Percentiles rank a stretch among this genome's conserved stretches.
phyloP scores from a whole-genome alignment of 2,329 filamentous ascomycete species.

The Pseudogymnoascus sp. region DNA sequence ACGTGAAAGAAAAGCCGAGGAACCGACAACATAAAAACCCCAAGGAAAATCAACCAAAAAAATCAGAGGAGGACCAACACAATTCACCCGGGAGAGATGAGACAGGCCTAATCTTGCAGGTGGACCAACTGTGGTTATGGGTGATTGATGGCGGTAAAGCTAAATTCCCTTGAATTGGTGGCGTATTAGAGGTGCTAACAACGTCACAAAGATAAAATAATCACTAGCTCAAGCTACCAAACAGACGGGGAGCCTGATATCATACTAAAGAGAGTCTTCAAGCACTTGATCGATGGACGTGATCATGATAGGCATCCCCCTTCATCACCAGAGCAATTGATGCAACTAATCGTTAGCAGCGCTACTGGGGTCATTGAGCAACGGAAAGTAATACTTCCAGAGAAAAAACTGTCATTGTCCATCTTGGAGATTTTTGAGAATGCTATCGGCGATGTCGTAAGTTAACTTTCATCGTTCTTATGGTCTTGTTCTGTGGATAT shows the following conservation, averaged over 20 bases:
- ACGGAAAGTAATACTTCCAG: not conserved
- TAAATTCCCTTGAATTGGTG: not conserved
- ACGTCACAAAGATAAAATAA: not conserved
- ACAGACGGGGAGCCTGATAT: not conserved
- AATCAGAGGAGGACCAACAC: not conserved
- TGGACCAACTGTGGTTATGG: conserved; percentile 2
- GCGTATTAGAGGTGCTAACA: not conserved
- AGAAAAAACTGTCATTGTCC: not conserved
- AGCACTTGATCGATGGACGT: not conserved
- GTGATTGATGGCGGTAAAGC: not conserved
- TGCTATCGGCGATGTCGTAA: conserved; percentile 3
- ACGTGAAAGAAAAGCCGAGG: not conserved
- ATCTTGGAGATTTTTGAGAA: not conserved
- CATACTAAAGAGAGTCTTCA: not conserved
- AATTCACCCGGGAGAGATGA: not conserved
- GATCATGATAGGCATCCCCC: not conserved
- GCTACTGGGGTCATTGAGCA: not conserved
- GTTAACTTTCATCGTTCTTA: not conserved
- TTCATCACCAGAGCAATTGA: not conserved
- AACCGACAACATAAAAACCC: not conserved
- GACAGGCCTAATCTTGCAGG: not conserved
- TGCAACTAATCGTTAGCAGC: not conserved
- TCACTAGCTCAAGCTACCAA: conserved; percentile 9
- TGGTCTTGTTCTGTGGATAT: not conserved
- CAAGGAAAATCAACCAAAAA: not conserved